phyloP scores from a whole-genome alignment of 2,329 filamentous ascomycete species.

The Talaromyces funiculosus region DNA sequence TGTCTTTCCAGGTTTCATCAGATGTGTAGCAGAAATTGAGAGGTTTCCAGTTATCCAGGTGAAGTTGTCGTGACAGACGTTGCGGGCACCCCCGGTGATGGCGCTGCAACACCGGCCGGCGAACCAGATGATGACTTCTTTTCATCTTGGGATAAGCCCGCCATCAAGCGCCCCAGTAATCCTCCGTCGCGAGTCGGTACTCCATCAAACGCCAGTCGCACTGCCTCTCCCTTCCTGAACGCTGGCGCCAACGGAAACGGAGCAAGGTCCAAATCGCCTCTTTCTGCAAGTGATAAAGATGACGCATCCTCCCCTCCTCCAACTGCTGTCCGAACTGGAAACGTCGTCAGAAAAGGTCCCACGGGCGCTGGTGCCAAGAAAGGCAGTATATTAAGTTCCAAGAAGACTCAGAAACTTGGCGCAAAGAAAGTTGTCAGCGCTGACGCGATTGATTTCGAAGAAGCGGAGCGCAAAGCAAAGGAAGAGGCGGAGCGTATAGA shows the following conservation, averaged over 20 bases:
- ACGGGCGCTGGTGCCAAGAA: constrained; percentile 65
- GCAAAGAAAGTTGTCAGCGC: constrained; percentile 77
- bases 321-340: constrained; percentile 64
- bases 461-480: constrained; percentile 92
- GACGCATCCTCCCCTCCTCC: constrained; percentile 51
- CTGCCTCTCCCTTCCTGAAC: constrained; percentile 84
- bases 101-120: constrained; percentile 68
- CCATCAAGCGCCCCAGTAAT: constrained; percentile 93
- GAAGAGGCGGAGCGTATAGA: constrained; percentile 95
- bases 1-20: not conserved
- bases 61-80: constrained; percentile 76
- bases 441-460: constrained; percentile 89
- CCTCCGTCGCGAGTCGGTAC: constrained; percentile 86
- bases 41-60: constrained; percentile 62
- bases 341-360: constrained; percentile 72
- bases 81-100: constrained; percentile 56
- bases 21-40: constrained; percentile 13
- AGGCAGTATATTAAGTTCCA: constrained; percentile 76
- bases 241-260: constrained; percentile 62
- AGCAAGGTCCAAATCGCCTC: constrained; percentile 73
- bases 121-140: constrained; percentile 93
- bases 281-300: constrained; percentile 53
- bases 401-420: constrained; percentile 77
- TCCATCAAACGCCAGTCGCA: constrained; percentile 72
- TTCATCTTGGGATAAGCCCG: constrained; percentile 96